phyloP scores from a whole-genome alignment of 2,329 filamentous ascomycete genomes.

The Teratosphaeria zuluensis region DNA sequence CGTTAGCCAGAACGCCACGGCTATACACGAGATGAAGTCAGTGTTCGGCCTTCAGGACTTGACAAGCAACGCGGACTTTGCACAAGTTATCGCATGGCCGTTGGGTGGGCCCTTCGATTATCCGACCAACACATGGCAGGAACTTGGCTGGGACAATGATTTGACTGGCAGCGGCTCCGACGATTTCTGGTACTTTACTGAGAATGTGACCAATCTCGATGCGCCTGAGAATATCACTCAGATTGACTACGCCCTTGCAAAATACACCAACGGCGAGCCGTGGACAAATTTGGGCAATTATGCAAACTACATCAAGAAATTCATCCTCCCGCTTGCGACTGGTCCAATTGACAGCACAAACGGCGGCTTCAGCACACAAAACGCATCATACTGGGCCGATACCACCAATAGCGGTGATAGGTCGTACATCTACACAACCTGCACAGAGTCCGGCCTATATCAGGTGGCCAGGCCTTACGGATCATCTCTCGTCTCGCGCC shows the following conservation, averaged over 20 bases:
- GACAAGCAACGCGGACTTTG: constrained; percentile 45
- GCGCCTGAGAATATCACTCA: constrained; percentile 35
- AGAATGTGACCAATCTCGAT: constrained; percentile 40
- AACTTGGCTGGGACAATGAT: constrained; percentile 40
- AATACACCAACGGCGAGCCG: constrained; percentile 40
- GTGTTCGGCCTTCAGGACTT: constrained; percentile 43
- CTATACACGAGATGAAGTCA: constrained; percentile 40
- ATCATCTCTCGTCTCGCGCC: constrained; percentile 39
- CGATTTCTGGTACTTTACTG: constrained; percentile 46
- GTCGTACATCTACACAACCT: constrained; percentile 42
- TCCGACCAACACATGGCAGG: constrained; percentile 45
- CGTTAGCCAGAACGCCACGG: constrained; percentile 30
- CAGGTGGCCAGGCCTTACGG: constrained; percentile 37
- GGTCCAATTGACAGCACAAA: constrained; percentile 32
- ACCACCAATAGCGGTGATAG: constrained; percentile 31
- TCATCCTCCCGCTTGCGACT: constrained; percentile 35
- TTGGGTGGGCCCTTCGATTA: constrained; percentile 29
- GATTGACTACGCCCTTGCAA: constrained; percentile 37
- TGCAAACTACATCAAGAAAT: constrained; percentile 41
- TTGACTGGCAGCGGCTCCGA: constrained; percentile 26
- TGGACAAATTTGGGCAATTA: constrained; percentile 45
- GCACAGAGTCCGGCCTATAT: constrained; percentile 39
- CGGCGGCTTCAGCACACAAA: constrained; percentile 38
- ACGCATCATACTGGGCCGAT: constrained; percentile 37
- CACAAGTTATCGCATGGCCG: constrained; percentile 36